Evolutionary conservation across 192 early-diverging fungal genomes (phyloP).

Genomic region (Spizellomyces punctatus): DNA sequence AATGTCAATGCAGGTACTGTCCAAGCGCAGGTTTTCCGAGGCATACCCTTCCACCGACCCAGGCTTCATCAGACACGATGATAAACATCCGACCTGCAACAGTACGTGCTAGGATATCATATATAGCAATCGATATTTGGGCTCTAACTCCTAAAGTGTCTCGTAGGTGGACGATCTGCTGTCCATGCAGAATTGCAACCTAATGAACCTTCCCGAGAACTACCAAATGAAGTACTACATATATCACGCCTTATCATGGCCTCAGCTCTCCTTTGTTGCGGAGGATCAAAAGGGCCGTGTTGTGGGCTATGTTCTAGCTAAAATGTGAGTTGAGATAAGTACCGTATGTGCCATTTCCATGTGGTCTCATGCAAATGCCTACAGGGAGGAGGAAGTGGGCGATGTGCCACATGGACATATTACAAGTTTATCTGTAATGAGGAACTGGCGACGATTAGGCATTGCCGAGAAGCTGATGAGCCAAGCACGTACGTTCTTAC

Average conservation of each 20-base stretch:
- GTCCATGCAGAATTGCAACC: slow-evolving; percentile 96
- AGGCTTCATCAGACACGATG: background rate
- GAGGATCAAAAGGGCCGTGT: slow-evolving; percentile 89
- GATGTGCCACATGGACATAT: slow-evolving; percentile 90
- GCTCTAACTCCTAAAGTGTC: background rate
- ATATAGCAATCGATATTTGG: background rate
- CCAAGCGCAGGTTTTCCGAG: no score
- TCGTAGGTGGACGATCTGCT: slow-evolving; percentile 79
- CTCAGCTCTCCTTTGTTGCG: slow-evolving; percentile 92
- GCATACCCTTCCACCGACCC: no score
- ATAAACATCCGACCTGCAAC: slow-evolving; percentile 12
- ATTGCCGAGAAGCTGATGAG: slow-evolving; percentile 97
- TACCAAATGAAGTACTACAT: slow-evolving; percentile 99
- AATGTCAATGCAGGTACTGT: no score
- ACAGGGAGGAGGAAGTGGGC: slow-evolving; percentile 79
- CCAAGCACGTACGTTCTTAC: slow-evolving; percentile 71
- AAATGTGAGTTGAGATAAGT: slow-evolving; percentile 68
- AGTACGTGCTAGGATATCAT: background rate
- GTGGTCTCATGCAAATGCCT: no score
- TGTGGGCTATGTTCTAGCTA: slow-evolving; percentile 97
- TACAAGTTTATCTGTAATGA: slow-evolving; percentile 94
- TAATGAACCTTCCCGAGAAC: slow-evolving; percentile 97
- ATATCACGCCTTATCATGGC: slow-evolving; percentile 54
- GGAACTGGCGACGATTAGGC: slow-evolving; percentile 92
- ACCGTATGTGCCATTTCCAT: background rate